Evolutionary conservation across 768 basidiomycete species (phyloP), one percentile per base, ranked within the genome.

Genomic region (Termitomyces heimii): DNA sequence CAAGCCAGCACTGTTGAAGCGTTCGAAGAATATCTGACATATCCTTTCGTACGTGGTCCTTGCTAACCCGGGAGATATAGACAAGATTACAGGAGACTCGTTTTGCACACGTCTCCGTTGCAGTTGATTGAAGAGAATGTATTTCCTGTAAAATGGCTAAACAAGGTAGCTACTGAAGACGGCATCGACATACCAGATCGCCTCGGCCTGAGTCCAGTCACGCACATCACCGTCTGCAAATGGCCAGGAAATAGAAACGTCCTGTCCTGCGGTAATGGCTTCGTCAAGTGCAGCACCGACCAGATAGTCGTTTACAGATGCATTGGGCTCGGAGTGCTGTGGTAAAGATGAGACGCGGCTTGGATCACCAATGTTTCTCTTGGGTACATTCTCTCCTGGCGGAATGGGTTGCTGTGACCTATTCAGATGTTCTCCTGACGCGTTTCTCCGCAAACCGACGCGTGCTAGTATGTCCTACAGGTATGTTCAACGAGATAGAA

Each of bases 11-110:
- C 89, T 87, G 66, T 94, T 94, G 81, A 95, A 91, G 26, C 90
- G 87, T 67, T 96, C 94, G 64, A 97, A 97, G 72, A 95, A 92
- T 39, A 91, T 78, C 65, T 89, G 92, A 63, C 86, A 88, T 63
- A 88, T 80, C 44, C 79, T 79, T 67, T 94, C 90, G 68, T 88
- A 82, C 9, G 82, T 78, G 37, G 75, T 73, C 53, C 88, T 81
- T 26, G 89, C 81, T 22, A 91, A 80, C 31, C 83, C 82, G 0
- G 86, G 71, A 5, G 79, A 73, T 54, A 95, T 76, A 39, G 87
- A 84, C 56, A 95, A 78, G 32, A 94, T 78, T 54, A 92, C 82
- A 2, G 92, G 91, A 18, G 90, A 94, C 67, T 94, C 92, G 67
- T 94, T 94, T 64, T 92, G 91, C 7, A 82, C 82, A 55, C 94